Base-by-base conservation (phyloP, 495 filamentous ascomycete species). In the Bathelium albidoporum region DNA sequence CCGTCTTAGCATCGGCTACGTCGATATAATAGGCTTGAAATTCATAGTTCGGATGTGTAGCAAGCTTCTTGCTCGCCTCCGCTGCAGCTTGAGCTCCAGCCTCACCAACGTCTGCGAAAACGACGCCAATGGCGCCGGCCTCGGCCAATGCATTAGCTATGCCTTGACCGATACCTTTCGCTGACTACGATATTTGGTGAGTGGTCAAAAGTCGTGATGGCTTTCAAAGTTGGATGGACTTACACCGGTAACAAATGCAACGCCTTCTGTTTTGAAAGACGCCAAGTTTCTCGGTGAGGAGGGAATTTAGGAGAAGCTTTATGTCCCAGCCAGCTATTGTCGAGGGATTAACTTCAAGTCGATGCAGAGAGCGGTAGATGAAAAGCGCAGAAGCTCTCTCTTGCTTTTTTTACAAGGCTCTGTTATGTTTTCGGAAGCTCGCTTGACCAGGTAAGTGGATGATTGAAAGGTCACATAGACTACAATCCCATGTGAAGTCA, bases 91-190 rank as follows among this genome's bases (percentile, higher is more conserved):
- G 31, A 10, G 65, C 65, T 2, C 32, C 32, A 0, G 59, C 31
- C 32, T 66, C 55, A 26, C 63, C 32, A 32, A 63, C 45, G 41
- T 66, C 65, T 16, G 61, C 65, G 31, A 66, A 66, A 3, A 66
- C 65, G 2, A 66, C 65, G 18, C 29, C 61, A n/a, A n/a, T 58
- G 11, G 55, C 61, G 14, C 65, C 65, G 9, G 60, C 52, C 24
- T 63, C 61, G n/a, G 61, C 65, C 16, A 66, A 60, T 3, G 52
- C 53, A 24, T 53, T 60, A 18, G 61, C 61, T 1, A 55, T 53
- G 44, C 63, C 65, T 28, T 63, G 49, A 2, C 65, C 49, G 39
- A 66, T 66, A 9, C 65, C 65, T 4, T 53, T 29, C n/a, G 60
- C 65, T 24, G 64, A 59, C 64, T 65, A n/a, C n/a, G n/a, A n/a